Base-by-base conservation (phyloP, 116 monocot species). In the Papilionanthe hybrid region DNA sequence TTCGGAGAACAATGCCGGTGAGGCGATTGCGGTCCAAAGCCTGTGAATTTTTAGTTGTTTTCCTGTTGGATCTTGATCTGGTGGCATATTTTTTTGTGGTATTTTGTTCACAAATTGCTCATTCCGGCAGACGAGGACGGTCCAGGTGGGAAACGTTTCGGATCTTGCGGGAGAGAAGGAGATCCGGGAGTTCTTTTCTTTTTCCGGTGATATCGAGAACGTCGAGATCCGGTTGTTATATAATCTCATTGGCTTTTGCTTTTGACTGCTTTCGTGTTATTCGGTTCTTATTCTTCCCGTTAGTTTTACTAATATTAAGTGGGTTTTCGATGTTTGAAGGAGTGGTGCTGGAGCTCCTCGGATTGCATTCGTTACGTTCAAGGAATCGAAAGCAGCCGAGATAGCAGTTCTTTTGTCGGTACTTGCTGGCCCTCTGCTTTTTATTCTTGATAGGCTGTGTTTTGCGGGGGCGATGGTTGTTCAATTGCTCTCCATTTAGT, bases 131-230 rank as follows among this genome's bases (percentile, higher is more conserved):
- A 82, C 85, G 66, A 88, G 94, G 80, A 94, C 94, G 20, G 92
- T 98, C 42, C 57, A 81, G 60, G 98, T 98, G 41, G 86, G 84
- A 57, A 98, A 98, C 81, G 85, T 98, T n/a, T 98, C 98, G 71
- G 98, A 98, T 90, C 94, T 98, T 68, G 94, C 94, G 2, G 87
- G 87, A 12, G 98, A 98, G 86, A 88, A 94, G 83, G 98, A 98
- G 91, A 82, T 94, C 78, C 85, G 82, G 37, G 98, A 98, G 88
- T 98, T 98, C 87, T 98, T 98, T 86, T 98, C 98, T 79, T 98
- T 98, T 82, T 94, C 98, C 53, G 98, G 98, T 13, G 98, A 98
- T 19, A 91, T 98, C 85, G 94, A 98, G 47, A 81, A 79, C 79
- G 78, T 98, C 68, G 91, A 98, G 75, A 91, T 98, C 79, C 79